Base-by-base conservation (phyloP, 2,329 filamentous ascomycete genomes). In the Diaporthe caulivora region DNA sequence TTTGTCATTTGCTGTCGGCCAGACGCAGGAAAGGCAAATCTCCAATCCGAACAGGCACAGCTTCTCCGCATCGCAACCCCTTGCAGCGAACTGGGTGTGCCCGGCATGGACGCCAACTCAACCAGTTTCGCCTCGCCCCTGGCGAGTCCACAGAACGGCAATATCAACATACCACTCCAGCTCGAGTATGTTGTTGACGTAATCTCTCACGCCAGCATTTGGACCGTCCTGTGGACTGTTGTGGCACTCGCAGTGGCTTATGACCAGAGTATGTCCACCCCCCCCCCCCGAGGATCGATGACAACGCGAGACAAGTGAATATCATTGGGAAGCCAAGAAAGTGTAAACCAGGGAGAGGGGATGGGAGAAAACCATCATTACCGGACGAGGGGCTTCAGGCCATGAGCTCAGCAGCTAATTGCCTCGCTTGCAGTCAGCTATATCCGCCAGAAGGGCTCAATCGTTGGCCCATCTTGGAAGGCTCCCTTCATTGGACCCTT, bases 401-500 rank as follows among this genome's bases (percentile, higher is more conserved):
- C 37, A 44, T n/a, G 42, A 57, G 47, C 54, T 51, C 44, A 26
- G 44, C 11, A 55, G 73, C 76, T 71, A 78, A 49, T 51, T 51
- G 6, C n/a, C 11, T 17, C 37, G 67, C 29, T 47, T 80, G 62
- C 79, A 97, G 94, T 93, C 78, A 92, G 89, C 82, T 97, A 96
- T 81, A 87, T 94, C 77, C 87, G 88, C 80, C 90, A 91, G 78
- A 96, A 96, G 83, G 93, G 94, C 73, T 89, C 89, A 34, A 95
- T 97, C 79, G 90, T 89, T 68, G 94, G 94, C 51, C 94, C 94
- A 37, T 78, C 88, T 57, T 93, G 89, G 87, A 97, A 97, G 84
- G 87, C 92, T 73, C 94, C 94, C 54, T 96, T 97, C 80, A 95
- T 98, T 82, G 97, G 97, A n/a, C 96, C 97, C 7, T 98, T 99